Percentiles rank a stretch among this genome's conserved stretches.
Conservation (phyloP, 2,329 filamentous ascomycete genomes). For the Aspergillus spinulosporus region DNA sequence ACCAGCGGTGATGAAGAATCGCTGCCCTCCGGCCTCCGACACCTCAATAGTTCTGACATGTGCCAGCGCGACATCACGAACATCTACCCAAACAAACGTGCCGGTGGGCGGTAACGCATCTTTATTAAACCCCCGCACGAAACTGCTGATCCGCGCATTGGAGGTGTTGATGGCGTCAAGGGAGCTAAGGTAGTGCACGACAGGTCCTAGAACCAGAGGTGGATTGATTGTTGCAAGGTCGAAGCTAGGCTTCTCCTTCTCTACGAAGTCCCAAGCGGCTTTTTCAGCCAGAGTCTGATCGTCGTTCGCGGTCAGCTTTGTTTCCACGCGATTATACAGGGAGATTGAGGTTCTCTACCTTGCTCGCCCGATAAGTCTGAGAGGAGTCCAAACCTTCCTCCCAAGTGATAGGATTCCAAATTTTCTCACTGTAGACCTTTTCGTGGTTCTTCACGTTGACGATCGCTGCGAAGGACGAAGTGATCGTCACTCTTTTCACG, state of each 20-base stretch:
- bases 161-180: slow-evolving; percentile 70
- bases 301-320: background rate
- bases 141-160: slow-evolving; percentile 65
- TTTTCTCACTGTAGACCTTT: slow-evolving; percentile 39
- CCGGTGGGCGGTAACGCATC: slow-evolving; percentile 59
- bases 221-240: slow-evolving; percentile 63
- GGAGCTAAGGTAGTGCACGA: slow-evolving; percentile 63
- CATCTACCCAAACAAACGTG: slow-evolving; percentile 59
- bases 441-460: slow-evolving; percentile 48
- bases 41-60: slow-evolving; percentile 51
- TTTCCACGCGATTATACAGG: background rate
- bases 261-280: slow-evolving; percentile 65
- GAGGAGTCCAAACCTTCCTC: slow-evolving; percentile 41
- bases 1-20: slow-evolving; percentile 48
- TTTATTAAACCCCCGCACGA: slow-evolving; percentile 64
- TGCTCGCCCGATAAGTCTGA: slow-evolving; percentile 52
- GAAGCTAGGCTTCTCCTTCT: slow-evolving; percentile 58
- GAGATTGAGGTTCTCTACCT: slow-evolving; percentile 38
- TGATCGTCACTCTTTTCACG: slow-evolving; percentile 73
- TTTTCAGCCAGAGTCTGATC: slow-evolving; percentile 60
- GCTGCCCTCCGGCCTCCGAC: slow-evolving; percentile 46
- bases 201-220: slow-evolving; percentile 63
- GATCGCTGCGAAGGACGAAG: slow-evolving; percentile 69
- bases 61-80: slow-evolving; percentile 51
- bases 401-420: slow-evolving; percentile 48